These are phyloP conservation scores for Yarrowia keelungensis DNA, from an alignment of 805 yeast species.

Conservation along the genomic window DNA sequence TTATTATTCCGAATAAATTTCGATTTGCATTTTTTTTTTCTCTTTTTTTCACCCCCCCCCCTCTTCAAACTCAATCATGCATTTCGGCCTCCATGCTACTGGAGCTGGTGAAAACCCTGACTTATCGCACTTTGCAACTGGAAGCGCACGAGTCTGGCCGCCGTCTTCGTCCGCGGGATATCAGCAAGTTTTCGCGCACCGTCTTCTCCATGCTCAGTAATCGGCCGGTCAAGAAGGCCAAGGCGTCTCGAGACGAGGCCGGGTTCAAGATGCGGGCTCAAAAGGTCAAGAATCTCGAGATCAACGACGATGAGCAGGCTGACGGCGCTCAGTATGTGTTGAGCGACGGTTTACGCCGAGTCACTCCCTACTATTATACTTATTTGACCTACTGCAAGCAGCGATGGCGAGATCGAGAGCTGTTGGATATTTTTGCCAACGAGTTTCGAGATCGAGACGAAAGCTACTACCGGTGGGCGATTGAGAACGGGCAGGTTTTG, in stretches of 20 bases:
- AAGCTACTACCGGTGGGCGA: slow-evolving; percentile 68
- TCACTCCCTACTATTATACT: slow-evolving; percentile 86
- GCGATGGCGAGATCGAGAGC: slow-evolving; percentile 87
- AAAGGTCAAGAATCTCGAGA: slow-evolving; percentile 10
- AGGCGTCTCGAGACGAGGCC: slow-evolving; percentile 15
- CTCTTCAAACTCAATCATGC: too few relatives aligned
- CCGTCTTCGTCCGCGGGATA: background rate
- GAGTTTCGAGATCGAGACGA: slow-evolving; percentile 85
- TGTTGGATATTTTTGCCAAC: slow-evolving; percentile 77
- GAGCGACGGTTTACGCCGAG: slow-evolving; percentile 59
- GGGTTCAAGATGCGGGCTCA: slow-evolving; percentile 25
- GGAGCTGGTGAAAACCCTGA: slow-evolving; percentile 27
- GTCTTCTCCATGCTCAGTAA: slow-evolving; percentile 7
- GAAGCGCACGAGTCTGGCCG: background rate
- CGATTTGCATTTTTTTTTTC: too few relatives aligned
- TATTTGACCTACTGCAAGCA: slow-evolving; percentile 89
- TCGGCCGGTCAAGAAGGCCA: slow-evolving; percentile 1
- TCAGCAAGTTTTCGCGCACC: slow-evolving; percentile 5
- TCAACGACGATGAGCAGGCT: slow-evolving; percentile 23
- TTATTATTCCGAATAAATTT: too few relatives aligned
- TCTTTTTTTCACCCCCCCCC: background rate
- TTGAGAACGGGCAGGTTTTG: slow-evolving; percentile 75
- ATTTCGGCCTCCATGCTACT: background rate
- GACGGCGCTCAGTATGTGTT: slow-evolving; percentile 25
- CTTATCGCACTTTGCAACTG: background rate